Evolutionary conservation across 371 early-diverging fungal genomes (phyloP).

Genomic region (Apophysomyces elegans): DNA sequence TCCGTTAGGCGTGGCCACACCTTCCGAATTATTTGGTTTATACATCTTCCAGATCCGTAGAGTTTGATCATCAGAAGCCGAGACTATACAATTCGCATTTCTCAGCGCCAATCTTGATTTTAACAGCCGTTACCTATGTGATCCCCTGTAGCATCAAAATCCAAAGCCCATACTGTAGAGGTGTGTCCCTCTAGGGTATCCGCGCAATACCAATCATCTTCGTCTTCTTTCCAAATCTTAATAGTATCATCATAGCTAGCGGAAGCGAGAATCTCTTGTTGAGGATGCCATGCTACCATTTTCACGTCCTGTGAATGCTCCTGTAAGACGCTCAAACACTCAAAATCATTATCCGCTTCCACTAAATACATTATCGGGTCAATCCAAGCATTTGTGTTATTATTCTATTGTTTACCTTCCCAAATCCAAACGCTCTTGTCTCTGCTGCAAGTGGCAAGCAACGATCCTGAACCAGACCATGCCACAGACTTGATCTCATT

Average conservation of each 20-base stretch:
- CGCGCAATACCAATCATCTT: conserved; percentile 95
- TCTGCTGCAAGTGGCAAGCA: conserved; percentile 92
- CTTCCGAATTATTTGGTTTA: conserved; percentile 49
- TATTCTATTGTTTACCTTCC: conserved; percentile 68
- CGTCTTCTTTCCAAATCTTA: conserved; percentile 88
- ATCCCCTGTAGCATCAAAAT: conserved; percentile 83
- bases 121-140: conserved; percentile 52
- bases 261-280: conserved; percentile 84
- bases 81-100: conserved; percentile 53
- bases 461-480: conserved; percentile 81
- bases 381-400: background rate
- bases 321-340: conserved; percentile 92
- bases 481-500: conserved; percentile 95
- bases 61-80: conserved; percentile 89
- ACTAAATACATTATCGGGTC: conserved; percentile 30
- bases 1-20: conserved; percentile 48
- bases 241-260: conserved; percentile 96
- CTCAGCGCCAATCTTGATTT: background rate
- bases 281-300: conserved; percentile 92
- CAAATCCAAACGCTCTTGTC: conserved; percentile 99
- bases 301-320: conserved; percentile 98
- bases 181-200: conserved; percentile 84
- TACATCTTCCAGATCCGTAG: conserved; percentile 81
- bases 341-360: conserved; percentile 85
- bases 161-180: conserved; percentile 94